Evolutionary conservation across 1,139 yeast species (phyloP).

Genomic region (Casaregolazyma lundiana): DNA sequence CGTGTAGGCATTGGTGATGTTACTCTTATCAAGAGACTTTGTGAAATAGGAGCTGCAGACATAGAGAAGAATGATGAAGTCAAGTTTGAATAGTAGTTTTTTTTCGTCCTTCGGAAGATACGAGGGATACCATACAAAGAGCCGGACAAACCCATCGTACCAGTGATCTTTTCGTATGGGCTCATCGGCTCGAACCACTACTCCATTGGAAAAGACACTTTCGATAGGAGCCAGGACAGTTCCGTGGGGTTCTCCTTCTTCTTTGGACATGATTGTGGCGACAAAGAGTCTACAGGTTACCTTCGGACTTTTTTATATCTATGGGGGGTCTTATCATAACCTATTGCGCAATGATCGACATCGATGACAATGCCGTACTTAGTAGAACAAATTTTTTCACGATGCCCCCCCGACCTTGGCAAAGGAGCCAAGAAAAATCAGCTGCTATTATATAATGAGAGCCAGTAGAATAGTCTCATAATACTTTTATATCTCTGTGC

Average conservation of each 20-base stretch:
- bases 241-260: background rate
- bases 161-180: slow-evolving; percentile 20
- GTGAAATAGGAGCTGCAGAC: slow-evolving; percentile 33
- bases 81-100: slow-evolving; percentile 31
- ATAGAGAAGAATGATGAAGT: slow-evolving; percentile 27
- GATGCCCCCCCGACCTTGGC: no score
- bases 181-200: background rate
- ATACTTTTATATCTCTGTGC: no score
- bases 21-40: slow-evolving; percentile 35
- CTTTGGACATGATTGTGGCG: background rate
- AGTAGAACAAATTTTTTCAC: background rate
- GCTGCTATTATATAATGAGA: no score
- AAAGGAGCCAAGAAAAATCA: no score
- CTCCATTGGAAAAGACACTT: background rate
- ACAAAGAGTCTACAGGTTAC: background rate
- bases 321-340: slow-evolving; percentile 7
- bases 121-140: slow-evolving; percentile 33
- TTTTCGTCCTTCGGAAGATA: slow-evolving; percentile 28
- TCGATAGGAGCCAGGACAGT: background rate
- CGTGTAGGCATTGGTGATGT: slow-evolving; percentile 46
- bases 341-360: slow-evolving; percentile 8
- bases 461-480: no score
- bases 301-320: background rate
- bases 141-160: slow-evolving; percentile 27
- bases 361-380: background rate